These are phyloP conservation scores for Ochromonadaceae sp. DNA, from an alignment of 352 stramenopile species.

Conservation along the genomic window DNA sequence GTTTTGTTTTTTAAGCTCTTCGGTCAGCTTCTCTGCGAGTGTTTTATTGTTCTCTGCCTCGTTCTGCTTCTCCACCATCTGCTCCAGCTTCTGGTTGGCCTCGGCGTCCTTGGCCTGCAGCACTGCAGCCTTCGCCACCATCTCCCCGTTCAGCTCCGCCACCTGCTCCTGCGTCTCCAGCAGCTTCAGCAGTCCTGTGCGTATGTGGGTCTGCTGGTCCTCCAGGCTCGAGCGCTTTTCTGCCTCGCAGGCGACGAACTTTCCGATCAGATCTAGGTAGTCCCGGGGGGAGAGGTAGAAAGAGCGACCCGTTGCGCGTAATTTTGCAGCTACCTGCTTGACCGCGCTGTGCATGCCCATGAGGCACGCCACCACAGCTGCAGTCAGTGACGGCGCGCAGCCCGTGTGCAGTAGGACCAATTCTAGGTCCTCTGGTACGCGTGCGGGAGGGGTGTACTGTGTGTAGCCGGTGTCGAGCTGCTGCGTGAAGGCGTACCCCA, in stretches of 20 bases:
- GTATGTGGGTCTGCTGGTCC: conserved; percentile 88
- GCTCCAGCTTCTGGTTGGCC: conserved; percentile 93
- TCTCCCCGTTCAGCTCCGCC: conserved; percentile 37
- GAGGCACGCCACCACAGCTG: conserved; percentile 56
- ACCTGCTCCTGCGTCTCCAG: conserved; percentile 94
- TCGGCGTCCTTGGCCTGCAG: conserved; percentile 87
- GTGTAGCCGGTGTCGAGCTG: conserved; percentile 19
- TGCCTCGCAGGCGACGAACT: conserved; percentile 47
- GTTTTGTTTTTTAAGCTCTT: conserved; percentile 84
- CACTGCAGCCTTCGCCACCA: conserved; percentile 80
- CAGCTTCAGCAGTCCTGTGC: conserved; percentile 94
- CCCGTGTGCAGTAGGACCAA: no score
- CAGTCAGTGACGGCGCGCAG: no score
- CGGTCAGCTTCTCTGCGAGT: conserved; percentile 82
- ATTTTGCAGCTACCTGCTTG: conserved; percentile 40
- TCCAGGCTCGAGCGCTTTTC: conserved; percentile 57
- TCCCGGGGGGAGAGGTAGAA: conserved; percentile 32
- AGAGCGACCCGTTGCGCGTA: conserved; percentile 16
- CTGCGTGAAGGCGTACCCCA: conserved; percentile 30
- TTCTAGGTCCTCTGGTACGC: no score
- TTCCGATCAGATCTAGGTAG: conserved; percentile 59
- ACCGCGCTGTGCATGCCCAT: conserved; percentile 52
- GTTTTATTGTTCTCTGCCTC: conserved; percentile 88
- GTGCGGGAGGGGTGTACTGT: not conserved
- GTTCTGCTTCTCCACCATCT: conserved; percentile 97